Evolutionary conservation across 805 yeast species (phyloP), one percentile per base, ranked within the genome.

Genomic region (Starmerella sp.): DNA sequence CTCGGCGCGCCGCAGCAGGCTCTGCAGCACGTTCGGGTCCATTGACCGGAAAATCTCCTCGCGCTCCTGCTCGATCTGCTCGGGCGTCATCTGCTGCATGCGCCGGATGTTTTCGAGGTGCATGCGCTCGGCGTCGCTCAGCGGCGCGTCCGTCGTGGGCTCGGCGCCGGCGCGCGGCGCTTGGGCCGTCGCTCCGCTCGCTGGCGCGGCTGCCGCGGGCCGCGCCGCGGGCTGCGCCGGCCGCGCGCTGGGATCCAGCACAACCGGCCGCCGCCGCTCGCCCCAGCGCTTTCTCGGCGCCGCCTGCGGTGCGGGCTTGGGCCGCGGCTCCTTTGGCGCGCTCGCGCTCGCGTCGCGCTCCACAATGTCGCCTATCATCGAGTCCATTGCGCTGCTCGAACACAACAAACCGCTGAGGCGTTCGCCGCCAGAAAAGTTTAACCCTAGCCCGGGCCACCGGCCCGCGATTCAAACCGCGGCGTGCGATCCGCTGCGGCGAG

Each of bases 51-150:
- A 60, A 37, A 90, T 68, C 62, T 87, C 95, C 58, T 78, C 77
- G 59, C 79, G 75, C 60, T 86, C 91, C 47, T 72, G 68, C 36
- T 75, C 72, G 37, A 86, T 76, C 63, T 89, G 88, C 15, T 78
- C 83, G 1, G 73, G 75, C 2, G 83, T 72, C 90, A 89, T 83
- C 13, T 69, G 66, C 38, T 79, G 71, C 54, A 90, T 66, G 42
- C 75, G 73, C 39, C 80, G 78, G 57, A 85, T 67, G 67, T 88
- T 90, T 64, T 89, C 95, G 54, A 77, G 66, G 66, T 87, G 91
- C 28, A 89, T 86, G 64, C 79, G 76, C 60, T 84, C 90, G 0
- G 84, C 79, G 61, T 86, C 95, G 0, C 83, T 70, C 11, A 57
- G 43, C 9, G 56, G 56, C 17, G 38, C 46, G 6, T 39, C 45